Evolutionary conservation across 768 basidiomycete species (phyloP).

Genomic region (Mycena albidolilacea): DNA sequence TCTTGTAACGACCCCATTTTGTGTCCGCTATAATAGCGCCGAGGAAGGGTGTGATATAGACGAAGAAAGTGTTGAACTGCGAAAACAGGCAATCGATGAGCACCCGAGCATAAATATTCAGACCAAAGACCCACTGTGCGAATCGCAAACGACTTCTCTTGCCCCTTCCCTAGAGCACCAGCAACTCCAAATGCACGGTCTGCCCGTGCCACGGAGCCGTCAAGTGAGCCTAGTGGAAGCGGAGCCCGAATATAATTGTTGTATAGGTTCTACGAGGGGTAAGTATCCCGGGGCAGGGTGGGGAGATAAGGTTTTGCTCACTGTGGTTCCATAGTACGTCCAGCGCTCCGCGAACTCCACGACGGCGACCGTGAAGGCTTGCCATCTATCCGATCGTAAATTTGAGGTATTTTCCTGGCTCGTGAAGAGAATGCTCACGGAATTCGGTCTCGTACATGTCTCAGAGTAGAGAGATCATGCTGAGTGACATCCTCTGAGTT

Average conservation of each 20-base stretch:
- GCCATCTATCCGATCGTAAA: constrained; percentile 19
- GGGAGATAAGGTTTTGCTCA: background rate
- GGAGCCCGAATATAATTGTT: constrained; percentile 70
- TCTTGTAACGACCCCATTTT: constrained; percentile 69
- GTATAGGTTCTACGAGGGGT: constrained; percentile 51
- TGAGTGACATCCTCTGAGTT: constrained; percentile 65
- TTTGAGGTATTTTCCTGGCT: too few relatives aligned
- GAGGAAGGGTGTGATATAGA: constrained; percentile 65
- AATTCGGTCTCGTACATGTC: constrained; percentile 61
- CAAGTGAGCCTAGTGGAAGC: constrained; percentile 62
- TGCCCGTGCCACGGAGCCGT: constrained; percentile 56
- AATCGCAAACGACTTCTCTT: constrained; percentile 65
- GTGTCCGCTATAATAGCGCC: constrained; percentile 72
- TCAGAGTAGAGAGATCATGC: constrained; percentile 60
- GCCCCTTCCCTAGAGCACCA: constrained; percentile 66
- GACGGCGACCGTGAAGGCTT: constrained; percentile 60
- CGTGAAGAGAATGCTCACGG: constrained; percentile 46
- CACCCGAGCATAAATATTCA: background rate
- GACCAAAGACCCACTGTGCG: constrained; percentile 43
- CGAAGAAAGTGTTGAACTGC: constrained; percentile 66
- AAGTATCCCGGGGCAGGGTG: too few relatives aligned
- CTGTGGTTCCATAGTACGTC: constrained; percentile 67
- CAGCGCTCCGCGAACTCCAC: constrained; percentile 71
- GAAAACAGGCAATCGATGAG: constrained; percentile 44
- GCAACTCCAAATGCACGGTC: constrained; percentile 56